Base-by-base conservation (phyloP, 2,329 filamentous ascomycete species). In the Diaporthe sp. region DNA sequence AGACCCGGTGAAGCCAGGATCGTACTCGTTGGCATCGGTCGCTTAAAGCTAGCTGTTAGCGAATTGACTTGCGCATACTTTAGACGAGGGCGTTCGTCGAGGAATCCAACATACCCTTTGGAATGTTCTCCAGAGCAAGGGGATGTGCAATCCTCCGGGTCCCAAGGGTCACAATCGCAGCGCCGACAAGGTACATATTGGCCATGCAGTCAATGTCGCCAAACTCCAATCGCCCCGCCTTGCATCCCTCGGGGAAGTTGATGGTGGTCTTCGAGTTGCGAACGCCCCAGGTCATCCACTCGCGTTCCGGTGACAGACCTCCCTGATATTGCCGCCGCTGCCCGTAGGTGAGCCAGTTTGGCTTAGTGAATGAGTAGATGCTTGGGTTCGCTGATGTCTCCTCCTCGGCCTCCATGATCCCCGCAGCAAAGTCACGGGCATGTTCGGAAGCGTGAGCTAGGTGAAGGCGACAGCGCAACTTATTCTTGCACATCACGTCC, bases 131-230 rank as follows among this genome's bases (percentile, higher is more conserved):
- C 22, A 68, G 44, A 0, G 3, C 6, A 10, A 3, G 0, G 25
- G n/a, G 28, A 3, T 10, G 6, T 2, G 8, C n/a, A 42, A 70
- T 8, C 1, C 1, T 28, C 31, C 15, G 7, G 12, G 20, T 22
- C 0, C 49, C 65, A 22, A 55, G 47, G 15, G 3, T 20, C 17
- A 34, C 20, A 22, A 55, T 12, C 4, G 31, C 34, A 37, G 65
- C 65, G 4, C 37, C 49, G 8, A 68, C 63, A 6, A 70, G 47
- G 15, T 70, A 42, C n/a, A 70, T 53, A 8, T 55, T 70, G 44
- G 65, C 65, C 49, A 51, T 70, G 22, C 31, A 28, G 20, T 70
- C 65, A 15, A 55, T 25, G n/a, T 70, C 49, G n/a, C 47, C 47
- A 22, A 55, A 55, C 13, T 70, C 65, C 22, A 39, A 22, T 20